Evolutionary conservation across 192 early-diverging fungal species (phyloP).

Genomic region (Gryganskiella cystojenkinii): DNA sequence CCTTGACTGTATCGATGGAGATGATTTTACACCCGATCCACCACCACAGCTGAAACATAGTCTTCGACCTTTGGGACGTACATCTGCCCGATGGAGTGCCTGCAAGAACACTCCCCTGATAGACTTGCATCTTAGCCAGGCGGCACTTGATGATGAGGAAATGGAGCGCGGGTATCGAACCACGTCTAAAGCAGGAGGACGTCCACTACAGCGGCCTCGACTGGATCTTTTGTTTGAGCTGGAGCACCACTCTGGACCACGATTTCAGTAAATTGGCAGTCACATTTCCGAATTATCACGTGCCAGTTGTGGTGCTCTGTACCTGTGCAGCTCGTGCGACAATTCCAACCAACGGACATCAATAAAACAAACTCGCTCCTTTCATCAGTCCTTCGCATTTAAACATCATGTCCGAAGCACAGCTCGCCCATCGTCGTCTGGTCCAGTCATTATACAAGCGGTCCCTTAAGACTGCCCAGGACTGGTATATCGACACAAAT

Average conservation of each 20-base stretch:
- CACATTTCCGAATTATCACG: too few species aligned
- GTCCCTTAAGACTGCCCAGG: conserved; percentile 81
- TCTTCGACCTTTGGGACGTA: too few species aligned
- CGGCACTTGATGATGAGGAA: conserved; percentile 24
- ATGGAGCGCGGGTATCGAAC: conserved; percentile 35
- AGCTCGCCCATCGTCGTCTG: conserved; percentile 72
- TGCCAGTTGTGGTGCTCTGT: too few species aligned
- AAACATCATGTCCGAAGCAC: conserved; percentile 55
- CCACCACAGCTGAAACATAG: too few species aligned
- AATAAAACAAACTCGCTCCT: too few species aligned
- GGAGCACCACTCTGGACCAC: conserved; percentile 16
- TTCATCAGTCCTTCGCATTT: too few species aligned
- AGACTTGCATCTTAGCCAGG: neutral
- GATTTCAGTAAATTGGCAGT: conserved; percentile 6
- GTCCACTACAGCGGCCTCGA: conserved; percentile 14
- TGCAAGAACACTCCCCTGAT: neutral
- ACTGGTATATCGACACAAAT: conserved; percentile 90
- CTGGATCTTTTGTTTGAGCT: conserved; percentile 22
- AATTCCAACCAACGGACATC: too few species aligned
- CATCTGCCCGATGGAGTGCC: neutral
- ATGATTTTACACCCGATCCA: too few species aligned
- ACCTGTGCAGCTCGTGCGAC: too few species aligned
- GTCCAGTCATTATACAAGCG: conserved; percentile 88
- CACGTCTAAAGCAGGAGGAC: conserved; percentile 19
- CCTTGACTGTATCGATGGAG: neutral